phyloP scores from a whole-genome alignment of 2,329 filamentous ascomycete genomes.

The Pseudogymnoascus sp. region DNA sequence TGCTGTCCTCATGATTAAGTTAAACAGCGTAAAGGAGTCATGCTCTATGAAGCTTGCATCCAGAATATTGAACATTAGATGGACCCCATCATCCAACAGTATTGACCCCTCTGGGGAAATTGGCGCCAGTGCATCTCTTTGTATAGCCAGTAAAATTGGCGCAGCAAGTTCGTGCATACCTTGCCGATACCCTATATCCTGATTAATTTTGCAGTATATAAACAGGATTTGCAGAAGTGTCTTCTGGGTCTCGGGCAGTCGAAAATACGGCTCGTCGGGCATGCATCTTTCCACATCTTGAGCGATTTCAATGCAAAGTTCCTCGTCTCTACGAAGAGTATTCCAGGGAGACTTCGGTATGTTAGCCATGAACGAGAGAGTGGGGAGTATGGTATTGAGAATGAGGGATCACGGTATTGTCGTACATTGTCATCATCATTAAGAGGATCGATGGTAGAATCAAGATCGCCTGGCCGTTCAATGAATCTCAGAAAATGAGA shows the following conservation, averaged over 20 bases:
- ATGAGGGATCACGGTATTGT: conserved; percentile 3
- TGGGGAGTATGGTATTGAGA: not conserved
- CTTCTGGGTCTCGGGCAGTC: conserved; percentile 65
- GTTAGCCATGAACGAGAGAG: conserved; percentile 32
- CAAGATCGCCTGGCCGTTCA: conserved; percentile 73
- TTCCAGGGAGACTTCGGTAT: conserved; percentile 77
- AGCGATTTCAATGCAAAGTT: conserved; percentile 76
- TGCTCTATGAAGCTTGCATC: conserved; percentile 75
- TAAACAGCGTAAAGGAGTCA: conserved; percentile 81
- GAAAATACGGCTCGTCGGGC: conserved; percentile 87
- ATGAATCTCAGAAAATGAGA: conserved; percentile 74
- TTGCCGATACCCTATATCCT: conserved; percentile 82
- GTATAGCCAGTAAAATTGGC: conserved; percentile 76
- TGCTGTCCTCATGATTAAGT: conserved; percentile 77
- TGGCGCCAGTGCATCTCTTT: conserved; percentile 66
- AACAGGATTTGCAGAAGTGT: conserved; percentile 87
- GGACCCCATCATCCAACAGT: conserved; percentile 14
- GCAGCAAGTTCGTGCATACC: conserved; percentile 97
- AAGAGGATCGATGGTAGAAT: conserved; percentile 70
- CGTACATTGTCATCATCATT: conserved; percentile 63
- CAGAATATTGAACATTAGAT: conserved; percentile 53
- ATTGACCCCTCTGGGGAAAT: not conserved
- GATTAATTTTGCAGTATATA: conserved; percentile 88
- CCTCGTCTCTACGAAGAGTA: conserved; percentile 75
- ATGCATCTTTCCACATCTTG: conserved; percentile 90